Evolutionary conservation across 1,284 basidiomycete species (phyloP).

Genomic region (Earliella scabrosa): DNA sequence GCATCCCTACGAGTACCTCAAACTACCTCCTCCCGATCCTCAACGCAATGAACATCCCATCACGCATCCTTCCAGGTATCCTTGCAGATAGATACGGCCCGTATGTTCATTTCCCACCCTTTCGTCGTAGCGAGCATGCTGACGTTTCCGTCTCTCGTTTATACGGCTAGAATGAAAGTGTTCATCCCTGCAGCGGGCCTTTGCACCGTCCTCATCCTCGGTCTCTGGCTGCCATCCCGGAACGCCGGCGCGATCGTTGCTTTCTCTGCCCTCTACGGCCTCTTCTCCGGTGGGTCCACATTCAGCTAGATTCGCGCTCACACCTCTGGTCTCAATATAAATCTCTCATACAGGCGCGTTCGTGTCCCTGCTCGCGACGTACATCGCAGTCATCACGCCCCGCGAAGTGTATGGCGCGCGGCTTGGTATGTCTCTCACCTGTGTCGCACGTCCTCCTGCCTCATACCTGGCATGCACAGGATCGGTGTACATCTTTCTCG

Average conservation of each 20-base stretch:
- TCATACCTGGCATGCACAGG: constrained; percentile 37
- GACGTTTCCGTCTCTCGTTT: too few species aligned
- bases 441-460: too few species aligned
- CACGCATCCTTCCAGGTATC: constrained; percentile 20
- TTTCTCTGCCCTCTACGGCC: constrained; percentile 20
- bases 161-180: constrained; percentile 5
- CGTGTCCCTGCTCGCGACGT: constrained; percentile 19
- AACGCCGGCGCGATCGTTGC: constrained; percentile 17
- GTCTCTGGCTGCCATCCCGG: constrained; percentile 21
- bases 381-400: constrained; percentile 23
- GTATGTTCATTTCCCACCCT: constrained; percentile 3
- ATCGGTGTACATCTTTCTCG: constrained; percentile 14
- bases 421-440: constrained; percentile 9
- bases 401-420: constrained; percentile 23
- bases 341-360: constrained; percentile 11
- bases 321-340: too few species aligned
- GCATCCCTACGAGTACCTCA: constrained; percentile 11
- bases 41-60: constrained; percentile 21
- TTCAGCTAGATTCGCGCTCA: not conserved
- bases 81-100: constrained; percentile 20
- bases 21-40: constrained; percentile 24
- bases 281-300: constrained; percentile 15
- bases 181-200: constrained; percentile 18
- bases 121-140: too few species aligned
- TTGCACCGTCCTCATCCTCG: constrained; percentile 17